These are phyloP conservation scores for Marasmius oreades DNA, from an alignment of 1,284 basidiomycete species.

Conservation along the genomic window DNA sequence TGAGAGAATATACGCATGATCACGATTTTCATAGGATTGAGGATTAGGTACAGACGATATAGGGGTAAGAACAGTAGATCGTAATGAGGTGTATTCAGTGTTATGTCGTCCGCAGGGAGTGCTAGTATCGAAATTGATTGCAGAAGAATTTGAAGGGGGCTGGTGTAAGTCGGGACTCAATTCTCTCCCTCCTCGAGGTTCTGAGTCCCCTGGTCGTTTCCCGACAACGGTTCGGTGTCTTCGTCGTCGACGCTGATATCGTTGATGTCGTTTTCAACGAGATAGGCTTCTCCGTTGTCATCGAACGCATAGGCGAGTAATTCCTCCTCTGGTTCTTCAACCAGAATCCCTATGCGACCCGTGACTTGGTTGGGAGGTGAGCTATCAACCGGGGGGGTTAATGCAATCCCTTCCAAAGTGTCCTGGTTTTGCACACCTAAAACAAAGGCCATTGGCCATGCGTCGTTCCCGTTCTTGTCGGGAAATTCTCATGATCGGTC, in stretches of 20 bases:
- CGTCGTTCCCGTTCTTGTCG: not conserved
- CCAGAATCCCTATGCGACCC: not conserved
- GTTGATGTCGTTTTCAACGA: not conserved
- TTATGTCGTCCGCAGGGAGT: no score
- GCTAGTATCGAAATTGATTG: not conserved
- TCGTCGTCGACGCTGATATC: not conserved
- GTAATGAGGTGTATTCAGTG: not conserved
- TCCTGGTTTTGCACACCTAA: not conserved
- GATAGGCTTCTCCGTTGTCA: not conserved
- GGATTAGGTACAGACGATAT: not conserved
- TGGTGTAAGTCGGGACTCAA: not conserved
- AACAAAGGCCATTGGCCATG: not conserved
- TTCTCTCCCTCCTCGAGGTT: not conserved
- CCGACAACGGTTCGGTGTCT: not conserved
- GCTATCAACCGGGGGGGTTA: not conserved
- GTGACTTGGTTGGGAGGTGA: not conserved
- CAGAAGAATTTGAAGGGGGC: not conserved
- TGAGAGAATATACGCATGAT: not conserved
- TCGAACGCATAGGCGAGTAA: not conserved
- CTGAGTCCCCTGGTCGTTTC: not conserved
- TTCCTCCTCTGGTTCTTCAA: no score
- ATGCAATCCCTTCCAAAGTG: not conserved
- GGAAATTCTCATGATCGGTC: not conserved
- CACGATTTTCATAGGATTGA: not conserved
- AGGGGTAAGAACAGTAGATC: not conserved